These are phyloP conservation scores for Aegilops tauschii DNA, from an alignment of 176 grass and related monocot species.

Conservation along the genomic window DNA sequence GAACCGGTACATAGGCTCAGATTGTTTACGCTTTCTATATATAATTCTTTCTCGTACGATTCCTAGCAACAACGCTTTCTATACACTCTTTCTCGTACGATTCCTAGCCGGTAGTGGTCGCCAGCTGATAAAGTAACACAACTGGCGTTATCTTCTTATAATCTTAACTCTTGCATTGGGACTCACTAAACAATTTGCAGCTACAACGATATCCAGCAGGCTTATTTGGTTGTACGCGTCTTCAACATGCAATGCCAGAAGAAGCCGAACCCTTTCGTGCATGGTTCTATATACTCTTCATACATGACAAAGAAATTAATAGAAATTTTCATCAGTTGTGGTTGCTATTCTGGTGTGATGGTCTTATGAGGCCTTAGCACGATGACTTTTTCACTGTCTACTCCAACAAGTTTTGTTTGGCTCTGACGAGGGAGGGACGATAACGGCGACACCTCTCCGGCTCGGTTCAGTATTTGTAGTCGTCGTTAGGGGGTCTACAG, in stretches of 20 bases:
- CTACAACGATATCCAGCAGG: not conserved
- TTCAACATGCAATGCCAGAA: not conserved
- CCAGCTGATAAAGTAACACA: not conserved
- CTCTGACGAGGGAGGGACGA: too few species aligned
- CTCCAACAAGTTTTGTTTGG: too few species aligned
- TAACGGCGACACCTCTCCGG: too few species aligned
- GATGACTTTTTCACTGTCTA: too few species aligned
- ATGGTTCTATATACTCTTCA: too few species aligned
- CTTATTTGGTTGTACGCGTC: not conserved
- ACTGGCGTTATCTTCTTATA: not conserved
- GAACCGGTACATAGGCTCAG: not conserved
- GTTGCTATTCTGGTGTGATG: too few species aligned
- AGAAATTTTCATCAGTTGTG: too few species aligned
- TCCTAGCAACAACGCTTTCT: not conserved
- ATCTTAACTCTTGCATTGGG: not conserved
- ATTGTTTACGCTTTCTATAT: not conserved
- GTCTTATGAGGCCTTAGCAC: too few species aligned
- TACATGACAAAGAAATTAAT: too few species aligned
- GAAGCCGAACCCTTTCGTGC: not conserved
- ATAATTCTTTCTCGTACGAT: too few species aligned
- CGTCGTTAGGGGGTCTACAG: too few species aligned
- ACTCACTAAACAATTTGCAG: not conserved
- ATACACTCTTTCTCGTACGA: constrained; percentile 13
- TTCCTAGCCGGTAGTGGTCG: not conserved
- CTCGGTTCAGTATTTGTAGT: too few species aligned